Base-by-base conservation (phyloP, 2,329 filamentous ascomycete genomes). In the Aspergillus ochraceoroseus region DNA sequence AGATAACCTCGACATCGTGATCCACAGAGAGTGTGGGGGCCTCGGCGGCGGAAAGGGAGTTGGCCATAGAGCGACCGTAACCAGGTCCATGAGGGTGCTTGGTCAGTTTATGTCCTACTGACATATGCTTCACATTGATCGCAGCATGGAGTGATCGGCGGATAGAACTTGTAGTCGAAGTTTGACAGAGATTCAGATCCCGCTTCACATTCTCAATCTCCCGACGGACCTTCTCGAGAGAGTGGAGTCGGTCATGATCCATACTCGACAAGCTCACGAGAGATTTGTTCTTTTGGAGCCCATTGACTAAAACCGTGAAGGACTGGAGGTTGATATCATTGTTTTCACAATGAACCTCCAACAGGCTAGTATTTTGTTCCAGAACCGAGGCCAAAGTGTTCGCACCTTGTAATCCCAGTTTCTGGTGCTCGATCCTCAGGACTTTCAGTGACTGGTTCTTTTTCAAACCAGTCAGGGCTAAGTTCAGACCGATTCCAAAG, bases 301-400 rank as follows among this genome's bases (percentile, higher is more conserved):
- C 74, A 53, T 85, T 82, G 34, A 86, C 78, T 5, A 85, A 65
- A 36, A 81, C 79, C 0, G 80, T 84, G 48, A 84, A 81, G 1
- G 79, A 81, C 48, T 82, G 78, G n/a, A 85, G 68, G 31, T 80
- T 80, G 40, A 85, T 83, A 39, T 80, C 78, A 54, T 87, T 87
- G 58, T 83, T 79, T 47, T 83, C 81, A 59, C 82, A 86, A 52
- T 84, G 73, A 4, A 87, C 70, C 56, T 85, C 78, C 17, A 74
- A 71, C 4, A 87, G 64, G 1, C 74, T 76, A 2, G 62, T 69
- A 53, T 86, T 86, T 46, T 71, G 71, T 53, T 82, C 78, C 23
- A 86, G 65, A 11, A 86, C 81, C 12, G 82, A 80, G 2, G 82
- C 77, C 23, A 86, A 67, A 0, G 80, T 83, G 54, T 77, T 83